Evolutionary conservation across 2,329 filamentous ascomycete species (phyloP).

Genomic region (Teratosphaeria zuluensis): DNA sequence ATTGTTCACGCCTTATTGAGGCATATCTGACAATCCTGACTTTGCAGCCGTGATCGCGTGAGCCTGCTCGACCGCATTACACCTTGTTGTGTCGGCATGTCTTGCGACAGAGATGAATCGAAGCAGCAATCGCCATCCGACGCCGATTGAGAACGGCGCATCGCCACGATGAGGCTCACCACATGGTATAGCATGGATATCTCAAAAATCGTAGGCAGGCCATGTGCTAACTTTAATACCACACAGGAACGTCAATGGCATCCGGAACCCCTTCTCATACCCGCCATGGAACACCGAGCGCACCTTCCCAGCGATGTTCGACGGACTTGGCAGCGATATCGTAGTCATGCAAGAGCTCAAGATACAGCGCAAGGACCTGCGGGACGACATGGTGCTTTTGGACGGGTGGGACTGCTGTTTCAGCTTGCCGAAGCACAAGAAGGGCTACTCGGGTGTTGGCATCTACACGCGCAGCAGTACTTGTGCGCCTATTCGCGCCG

Average conservation of each 20-base stretch:
- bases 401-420: constrained; percentile 96
- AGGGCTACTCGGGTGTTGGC: constrained; percentile 92
- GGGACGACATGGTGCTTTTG: constrained; percentile 91
- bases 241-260: constrained; percentile 44
- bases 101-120: not conserved
- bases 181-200: constrained; percentile 21
- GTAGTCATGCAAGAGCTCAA: constrained; percentile 94
- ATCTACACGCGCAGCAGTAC: constrained; percentile 85
- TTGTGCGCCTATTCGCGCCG: constrained; percentile 78
- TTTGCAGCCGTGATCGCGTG: too few relatives aligned
- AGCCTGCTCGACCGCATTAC: too few relatives aligned
- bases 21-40: too few relatives aligned
- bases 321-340: constrained; percentile 83
- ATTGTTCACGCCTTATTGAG: too few relatives aligned
- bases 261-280: constrained; percentile 45
- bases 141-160: not conserved
- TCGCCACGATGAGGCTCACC: constrained; percentile 27
- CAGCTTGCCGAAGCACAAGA: constrained; percentile 86
- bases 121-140: not conserved
- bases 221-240: constrained; percentile 1
- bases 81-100: not conserved
- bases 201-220: not conserved
- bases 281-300: constrained; percentile 41
- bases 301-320: constrained; percentile 67
- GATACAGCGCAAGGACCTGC: constrained; percentile 84